Evolutionary conservation across 371 early-diverging fungal genomes (phyloP), one percentile per base, ranked within the genome.

Genomic region (Lichtheimia ramosa): DNA sequence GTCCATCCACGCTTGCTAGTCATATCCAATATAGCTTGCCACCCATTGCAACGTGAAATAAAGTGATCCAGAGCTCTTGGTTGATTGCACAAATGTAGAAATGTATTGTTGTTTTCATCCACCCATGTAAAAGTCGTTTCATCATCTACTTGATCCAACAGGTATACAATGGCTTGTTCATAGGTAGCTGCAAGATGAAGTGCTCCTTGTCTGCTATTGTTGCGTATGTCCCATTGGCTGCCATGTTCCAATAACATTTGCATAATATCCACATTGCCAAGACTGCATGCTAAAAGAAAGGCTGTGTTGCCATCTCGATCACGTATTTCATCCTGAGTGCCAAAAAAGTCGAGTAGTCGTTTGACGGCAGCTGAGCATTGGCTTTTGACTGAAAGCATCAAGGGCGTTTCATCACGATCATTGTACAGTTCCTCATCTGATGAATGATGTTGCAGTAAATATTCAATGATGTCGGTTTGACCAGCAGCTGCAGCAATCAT

Each of bases 291-390:
- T 20, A 66, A 60, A 18, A 71, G 71, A 6, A 71, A 28, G 0
- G 81, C 79, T 5, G 83, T 71, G 21, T 82, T 71, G 7, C 83
- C 83, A 41, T 68, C 56, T 3, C 58, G 52, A 56, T 82, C 78
- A 21, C 73, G 65, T 1, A 56, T 48, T 15, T 75, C 43, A 8
- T 73, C 58, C 3, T 61, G 55, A 25, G 55, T 52, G 15, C 41
- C 39, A 15, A 20, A 49, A 39, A 68, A 6, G 13, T 62, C 58
- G 52, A 48, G 20, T 34, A 77, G 61, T 8, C 79, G 52, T 12
- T 41, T n/a, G 3, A 65, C 66, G n/a, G 73, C 69, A 1, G 64
- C 68, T 0, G 67, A n/a, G 1, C 77, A 68, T 8, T 58, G 63
- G 8, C 68, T 46, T 24, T 66, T 54, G 16, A 73, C 58, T 2